Base-by-base conservation (phyloP, 2,329 filamentous ascomycete genomes). In the Botrytis byssoidea region DNA sequence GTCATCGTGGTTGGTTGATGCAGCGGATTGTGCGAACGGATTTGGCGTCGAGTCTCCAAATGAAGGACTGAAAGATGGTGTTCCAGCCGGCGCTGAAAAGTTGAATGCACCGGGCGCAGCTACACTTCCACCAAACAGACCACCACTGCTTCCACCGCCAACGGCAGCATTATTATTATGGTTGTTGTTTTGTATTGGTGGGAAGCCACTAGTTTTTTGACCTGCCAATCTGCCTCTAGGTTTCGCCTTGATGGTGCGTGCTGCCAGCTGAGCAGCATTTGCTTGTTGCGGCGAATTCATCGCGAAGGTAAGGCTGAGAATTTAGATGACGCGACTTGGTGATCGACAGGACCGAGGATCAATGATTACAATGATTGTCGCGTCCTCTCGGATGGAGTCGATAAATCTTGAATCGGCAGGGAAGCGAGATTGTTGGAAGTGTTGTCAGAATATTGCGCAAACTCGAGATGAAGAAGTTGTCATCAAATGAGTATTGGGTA, bases 191-290 rank as follows among this genome's bases (percentile, higher is more conserved):
- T 55, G 35, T 9, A 74, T 42, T 70, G 75, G 44, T 64, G 69
- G 60, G 55, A 67, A 46, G 40, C 37, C 46, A 46, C 40, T 25
- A 42, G 32, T 22, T 70, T 65, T 66, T 44, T 73, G 70, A 37
- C n/a, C 68, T 25, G 32, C 40, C 12, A 66, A 65, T 69, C 63
- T 71, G 44, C 69, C 64, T 68, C 75, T 78, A 25, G 74, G 75
- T 51, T 75, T 74, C 29, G 74, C 73, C 68, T 79, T 81, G 73
- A 82, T 79, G 55, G 75, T 79, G 68, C 80, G 77, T 2, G 76
- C 72, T 40, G 80, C 80, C 66, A 82, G 68, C 70, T 82, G 80
- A 64, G 80, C 80, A 44, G 80, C 80, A 70, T 78, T 82, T 32
- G 79, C 80, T 69, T 79, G 77, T 71, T 74, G 75, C 59, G 78